Conservation (phyloP, 176 grass and related monocot genomes). For the Ampelocalamus luodianensis region DNA sequence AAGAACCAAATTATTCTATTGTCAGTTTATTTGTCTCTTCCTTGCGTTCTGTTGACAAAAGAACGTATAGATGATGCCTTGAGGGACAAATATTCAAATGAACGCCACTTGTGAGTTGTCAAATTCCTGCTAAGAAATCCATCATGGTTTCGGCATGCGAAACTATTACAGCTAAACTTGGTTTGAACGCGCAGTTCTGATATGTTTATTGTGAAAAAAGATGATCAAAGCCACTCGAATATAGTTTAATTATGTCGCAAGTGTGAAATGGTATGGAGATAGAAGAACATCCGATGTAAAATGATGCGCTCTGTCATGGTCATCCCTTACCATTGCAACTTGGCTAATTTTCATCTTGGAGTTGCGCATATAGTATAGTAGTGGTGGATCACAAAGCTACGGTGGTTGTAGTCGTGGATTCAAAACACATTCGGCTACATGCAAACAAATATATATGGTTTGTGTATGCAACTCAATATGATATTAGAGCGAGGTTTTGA, state of each 20-base stretch:
- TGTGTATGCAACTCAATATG: too few species aligned
- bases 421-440: too few species aligned
- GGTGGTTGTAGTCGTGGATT: too few species aligned
- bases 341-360: background rate
- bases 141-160: background rate
- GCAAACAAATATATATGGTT: too few species aligned
- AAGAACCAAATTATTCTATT: slow-evolving; percentile 40
- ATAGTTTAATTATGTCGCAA: slow-evolving; percentile 5
- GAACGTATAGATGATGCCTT: slow-evolving; percentile 30
- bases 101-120: slow-evolving; percentile 33
- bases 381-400: too few species aligned
- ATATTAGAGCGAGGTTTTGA: too few species aligned
- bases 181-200: slow-evolving; percentile 39
- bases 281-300: slow-evolving; percentile 1
- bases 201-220: background rate
- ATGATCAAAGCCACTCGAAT: slow-evolving; percentile 23
- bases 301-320: background rate
- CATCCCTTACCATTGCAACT: background rate
- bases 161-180: slow-evolving; percentile 30
- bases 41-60: slow-evolving; percentile 51
- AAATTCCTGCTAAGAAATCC: slow-evolving; percentile 19
- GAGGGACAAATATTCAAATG: slow-evolving; percentile 58
- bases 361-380: too few species aligned
- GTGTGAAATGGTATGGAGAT: background rate
- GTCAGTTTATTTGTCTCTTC: background rate